phyloP scores from a whole-genome alignment of 208 protist species.

The Angomonas desouzai region DNA sequence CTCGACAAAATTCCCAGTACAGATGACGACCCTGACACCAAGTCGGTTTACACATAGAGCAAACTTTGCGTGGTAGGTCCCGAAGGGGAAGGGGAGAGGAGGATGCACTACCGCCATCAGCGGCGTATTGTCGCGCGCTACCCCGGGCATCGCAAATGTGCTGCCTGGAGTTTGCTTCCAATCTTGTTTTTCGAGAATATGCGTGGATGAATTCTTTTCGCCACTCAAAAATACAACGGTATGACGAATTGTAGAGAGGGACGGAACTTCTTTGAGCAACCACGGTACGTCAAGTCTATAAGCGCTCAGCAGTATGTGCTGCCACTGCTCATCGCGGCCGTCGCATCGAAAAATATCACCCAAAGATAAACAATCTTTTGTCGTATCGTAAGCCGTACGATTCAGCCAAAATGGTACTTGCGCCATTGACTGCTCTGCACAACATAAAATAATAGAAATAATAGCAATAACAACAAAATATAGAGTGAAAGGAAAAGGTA shows the following conservation, averaged over 20 bases:
- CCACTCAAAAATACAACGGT: slow-evolving; percentile 3
- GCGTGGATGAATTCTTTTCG: not conserved
- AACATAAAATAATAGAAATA: too few relatives aligned
- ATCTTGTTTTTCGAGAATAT: not conserved
- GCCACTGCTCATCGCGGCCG: not conserved
- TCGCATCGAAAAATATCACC: not conserved
- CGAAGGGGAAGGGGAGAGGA: slow-evolving; percentile 60
- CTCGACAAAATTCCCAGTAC: slow-evolving; percentile 70
- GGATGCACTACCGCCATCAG: slow-evolving; percentile 50
- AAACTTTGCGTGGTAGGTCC: slow-evolving; percentile 86
- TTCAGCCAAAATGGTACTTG: not conserved
- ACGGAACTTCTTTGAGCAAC: not conserved
- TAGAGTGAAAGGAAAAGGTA: not conserved
- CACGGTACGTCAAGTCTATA: slow-evolving; percentile 1
- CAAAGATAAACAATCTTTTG: not conserved
- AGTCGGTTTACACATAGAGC: slow-evolving; percentile 42
- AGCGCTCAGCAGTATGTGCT: not conserved
- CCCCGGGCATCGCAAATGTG: not conserved
- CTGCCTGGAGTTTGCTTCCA: not conserved
- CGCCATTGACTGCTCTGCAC: not conserved
- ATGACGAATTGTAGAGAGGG: not conserved
- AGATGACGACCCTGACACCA: slow-evolving; percentile 63
- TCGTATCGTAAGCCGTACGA: not conserved
- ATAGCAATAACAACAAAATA: too few relatives aligned
- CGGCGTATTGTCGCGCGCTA: not conserved